Percentiles rank a stretch among this genome's conserved stretches.
These are phyloP conservation scores for Nannochloropsis salina DNA, from an alignment of 108 stramenopile genomes.

Conservation along the genomic window DNA sequence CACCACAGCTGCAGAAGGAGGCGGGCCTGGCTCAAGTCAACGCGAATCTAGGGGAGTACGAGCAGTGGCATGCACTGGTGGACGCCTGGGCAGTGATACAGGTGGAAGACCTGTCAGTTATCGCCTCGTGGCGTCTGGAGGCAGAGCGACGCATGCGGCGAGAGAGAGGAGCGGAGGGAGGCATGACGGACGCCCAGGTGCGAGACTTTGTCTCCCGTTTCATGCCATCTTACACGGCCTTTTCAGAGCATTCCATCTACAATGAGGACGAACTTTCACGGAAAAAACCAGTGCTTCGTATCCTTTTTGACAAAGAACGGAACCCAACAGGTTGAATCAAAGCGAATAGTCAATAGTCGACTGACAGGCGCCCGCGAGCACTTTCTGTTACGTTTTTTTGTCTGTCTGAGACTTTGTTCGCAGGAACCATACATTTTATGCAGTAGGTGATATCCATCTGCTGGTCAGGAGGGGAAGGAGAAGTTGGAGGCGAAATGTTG, in stretches of 20 bases:
- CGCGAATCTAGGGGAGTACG: constrained; percentile 33
- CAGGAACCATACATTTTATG: no score
- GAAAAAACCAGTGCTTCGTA: not conserved
- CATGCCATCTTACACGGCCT: constrained; percentile 50
- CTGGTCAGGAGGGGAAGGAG: constrained; percentile 74
- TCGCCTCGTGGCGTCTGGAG: constrained; percentile 49
- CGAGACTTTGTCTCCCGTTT: constrained; percentile 45
- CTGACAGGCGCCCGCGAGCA: no score
- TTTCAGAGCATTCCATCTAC: constrained; percentile 30
- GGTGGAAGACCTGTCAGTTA: constrained; percentile 32
- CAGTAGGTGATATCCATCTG: not conserved
- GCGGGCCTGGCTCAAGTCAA: constrained; percentile 32
- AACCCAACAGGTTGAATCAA: not conserved
- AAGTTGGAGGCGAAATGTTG: constrained; percentile 82
- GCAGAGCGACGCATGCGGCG: constrained; percentile 45
- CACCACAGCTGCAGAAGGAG: not conserved
- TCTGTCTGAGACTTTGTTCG: not conserved
- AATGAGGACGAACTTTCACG: not conserved
- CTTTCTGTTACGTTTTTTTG: not conserved
- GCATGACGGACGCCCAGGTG: constrained; percentile 51
- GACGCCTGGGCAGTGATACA: constrained; percentile 52
- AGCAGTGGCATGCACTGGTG: constrained; percentile 39
- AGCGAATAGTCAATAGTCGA: no score
- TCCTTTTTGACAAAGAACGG: not conserved
- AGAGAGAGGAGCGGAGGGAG: constrained; percentile 20